Evolutionary conservation across 208 protist species (phyloP).

Genomic region (Trypanosoma conorhini): DNA sequence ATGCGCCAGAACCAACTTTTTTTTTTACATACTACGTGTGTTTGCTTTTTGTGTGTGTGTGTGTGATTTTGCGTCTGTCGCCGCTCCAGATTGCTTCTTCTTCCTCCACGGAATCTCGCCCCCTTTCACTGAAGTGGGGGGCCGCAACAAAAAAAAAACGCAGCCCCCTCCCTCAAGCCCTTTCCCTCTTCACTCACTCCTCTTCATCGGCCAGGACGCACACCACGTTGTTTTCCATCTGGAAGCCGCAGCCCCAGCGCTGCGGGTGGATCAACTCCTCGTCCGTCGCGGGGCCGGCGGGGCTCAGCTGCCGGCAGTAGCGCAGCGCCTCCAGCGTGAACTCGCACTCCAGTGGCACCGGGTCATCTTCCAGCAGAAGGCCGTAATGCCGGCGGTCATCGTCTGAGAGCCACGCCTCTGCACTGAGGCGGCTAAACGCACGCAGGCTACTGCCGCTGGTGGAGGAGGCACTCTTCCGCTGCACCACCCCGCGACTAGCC

Average conservation of each 20-base stretch:
- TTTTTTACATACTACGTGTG: background rate
- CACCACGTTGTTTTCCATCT: constrained; percentile 22
- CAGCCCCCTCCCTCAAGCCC: too few relatives aligned
- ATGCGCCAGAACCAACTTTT: background rate
- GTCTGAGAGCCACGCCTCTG: constrained; percentile 40
- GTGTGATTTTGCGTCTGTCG: background rate
- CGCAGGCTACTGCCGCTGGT: constrained; percentile 37
- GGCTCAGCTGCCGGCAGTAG: constrained; percentile 9
- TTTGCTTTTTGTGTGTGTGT: background rate
- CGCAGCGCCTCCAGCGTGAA: constrained; percentile 25
- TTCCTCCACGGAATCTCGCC: background rate
- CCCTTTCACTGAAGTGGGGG: too few relatives aligned
- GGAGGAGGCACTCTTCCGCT: constrained; percentile 22
- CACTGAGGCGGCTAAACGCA: constrained; percentile 69
- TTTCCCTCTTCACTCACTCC: constrained; percentile 1
- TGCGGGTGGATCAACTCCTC: background rate
- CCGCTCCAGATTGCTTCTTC: background rate
- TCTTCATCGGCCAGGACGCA: constrained; percentile 28
- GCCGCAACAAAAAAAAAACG: too few relatives aligned
- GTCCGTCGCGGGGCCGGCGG: background rate
- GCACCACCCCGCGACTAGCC: constrained; percentile 24
- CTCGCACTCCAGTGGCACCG: constrained; percentile 26
- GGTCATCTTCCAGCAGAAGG: constrained; percentile 18
- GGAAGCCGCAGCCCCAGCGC: constrained; percentile 28
- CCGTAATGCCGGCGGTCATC: constrained; percentile 41